phyloP scores from a whole-genome alignment of 441 rosid species.

The Adansonia grandidieri region DNA sequence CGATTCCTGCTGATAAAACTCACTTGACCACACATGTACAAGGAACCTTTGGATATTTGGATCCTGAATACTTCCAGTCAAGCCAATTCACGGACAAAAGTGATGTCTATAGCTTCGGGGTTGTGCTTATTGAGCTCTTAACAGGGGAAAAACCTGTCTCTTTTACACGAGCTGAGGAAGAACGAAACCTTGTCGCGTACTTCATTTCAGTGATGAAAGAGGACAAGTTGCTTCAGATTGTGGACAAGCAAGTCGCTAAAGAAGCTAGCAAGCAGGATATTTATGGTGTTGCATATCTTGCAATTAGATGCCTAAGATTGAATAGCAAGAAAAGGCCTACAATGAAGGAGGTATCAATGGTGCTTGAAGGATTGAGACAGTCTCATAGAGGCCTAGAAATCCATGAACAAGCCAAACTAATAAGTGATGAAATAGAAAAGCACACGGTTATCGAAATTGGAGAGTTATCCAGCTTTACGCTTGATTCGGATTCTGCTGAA shows the following conservation, averaged over 20 bases:
- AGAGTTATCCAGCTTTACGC: neutral
- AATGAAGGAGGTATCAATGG: constrained; percentile 43
- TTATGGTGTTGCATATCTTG: constrained; percentile 33
- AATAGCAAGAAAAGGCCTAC: constrained; percentile 44
- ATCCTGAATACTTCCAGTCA: constrained; percentile 58
- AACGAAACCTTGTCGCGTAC: constrained; percentile 25
- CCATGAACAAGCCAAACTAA: neutral
- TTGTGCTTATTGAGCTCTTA: constrained; percentile 41
- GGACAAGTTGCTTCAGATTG: constrained; percentile 20
- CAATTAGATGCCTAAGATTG: constrained; percentile 38
- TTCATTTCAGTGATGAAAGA: constrained; percentile 31
- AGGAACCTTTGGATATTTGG: constrained; percentile 55
- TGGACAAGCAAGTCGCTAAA: constrained; percentile 31
- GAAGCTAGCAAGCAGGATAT: constrained; percentile 35
- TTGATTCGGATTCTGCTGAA: neutral
- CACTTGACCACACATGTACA: constrained; percentile 51
- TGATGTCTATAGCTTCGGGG: constrained; percentile 41
- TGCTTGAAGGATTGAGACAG: constrained; percentile 37
- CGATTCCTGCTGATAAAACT: constrained; percentile 45
- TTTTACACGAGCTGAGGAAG: constrained; percentile 25
- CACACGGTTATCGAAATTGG: neutral
- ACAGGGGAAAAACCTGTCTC: constrained; percentile 36
- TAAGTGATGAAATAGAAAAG: neutral
- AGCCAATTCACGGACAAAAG: constrained; percentile 45
- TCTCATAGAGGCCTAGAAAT: constrained; percentile 20